These are phyloP conservation scores for Gastroboletus turbinatus DNA, from an alignment of 1,284 basidiomycete genomes.

Conservation along the genomic window DNA sequence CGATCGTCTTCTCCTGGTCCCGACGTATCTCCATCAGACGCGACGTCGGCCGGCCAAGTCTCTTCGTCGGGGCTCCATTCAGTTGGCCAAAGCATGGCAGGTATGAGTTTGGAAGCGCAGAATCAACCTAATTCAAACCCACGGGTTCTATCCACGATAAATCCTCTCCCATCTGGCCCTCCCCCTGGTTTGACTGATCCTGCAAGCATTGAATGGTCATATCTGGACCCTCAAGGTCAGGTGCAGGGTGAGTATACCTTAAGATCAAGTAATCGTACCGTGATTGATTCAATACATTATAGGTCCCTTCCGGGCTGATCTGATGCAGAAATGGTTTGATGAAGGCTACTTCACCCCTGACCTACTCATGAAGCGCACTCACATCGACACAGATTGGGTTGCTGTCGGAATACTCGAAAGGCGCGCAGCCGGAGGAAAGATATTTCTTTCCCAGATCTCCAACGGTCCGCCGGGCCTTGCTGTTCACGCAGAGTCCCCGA, in stretches of 20 bases:
- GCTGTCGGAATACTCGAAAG: slow-evolving; percentile 58
- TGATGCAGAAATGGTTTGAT: slow-evolving; percentile 97
- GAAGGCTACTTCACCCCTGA: slow-evolving; percentile 89
- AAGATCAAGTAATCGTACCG: not conserved
- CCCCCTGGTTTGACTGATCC: slow-evolving; percentile 56
- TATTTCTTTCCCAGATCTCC: slow-evolving; percentile 60
- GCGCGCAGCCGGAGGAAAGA: slow-evolving; percentile 51
- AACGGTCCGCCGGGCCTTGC: slow-evolving; percentile 55
- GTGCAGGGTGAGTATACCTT: slow-evolving; percentile 68
- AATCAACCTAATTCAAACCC: slow-evolving; percentile 6
- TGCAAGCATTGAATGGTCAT: slow-evolving; percentile 83
- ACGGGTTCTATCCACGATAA: slow-evolving; percentile 16
- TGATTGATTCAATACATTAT: slow-evolving; percentile 15
- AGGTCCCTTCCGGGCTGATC: slow-evolving; percentile 88
- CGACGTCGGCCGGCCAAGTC: slow-evolving; percentile 3
- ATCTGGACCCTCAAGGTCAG: slow-evolving; percentile 87
- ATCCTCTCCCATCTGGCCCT: slow-evolving; percentile 31
- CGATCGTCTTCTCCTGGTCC: slow-evolving; percentile 11
- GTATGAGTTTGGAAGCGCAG: slow-evolving; percentile 20
- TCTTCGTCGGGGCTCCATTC: slow-evolving; percentile 11
- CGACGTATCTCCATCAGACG: slow-evolving; percentile 11
- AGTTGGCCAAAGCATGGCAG: slow-evolving; percentile 11
- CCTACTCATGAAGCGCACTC: slow-evolving; percentile 79
- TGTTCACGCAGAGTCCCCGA: slow-evolving; percentile 46
- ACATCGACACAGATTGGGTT: slow-evolving; percentile 64